These are phyloP conservation scores for Pyrus bretschneideri DNA, from an alignment of 306 rosid species.

Conservation along the genomic window DNA sequence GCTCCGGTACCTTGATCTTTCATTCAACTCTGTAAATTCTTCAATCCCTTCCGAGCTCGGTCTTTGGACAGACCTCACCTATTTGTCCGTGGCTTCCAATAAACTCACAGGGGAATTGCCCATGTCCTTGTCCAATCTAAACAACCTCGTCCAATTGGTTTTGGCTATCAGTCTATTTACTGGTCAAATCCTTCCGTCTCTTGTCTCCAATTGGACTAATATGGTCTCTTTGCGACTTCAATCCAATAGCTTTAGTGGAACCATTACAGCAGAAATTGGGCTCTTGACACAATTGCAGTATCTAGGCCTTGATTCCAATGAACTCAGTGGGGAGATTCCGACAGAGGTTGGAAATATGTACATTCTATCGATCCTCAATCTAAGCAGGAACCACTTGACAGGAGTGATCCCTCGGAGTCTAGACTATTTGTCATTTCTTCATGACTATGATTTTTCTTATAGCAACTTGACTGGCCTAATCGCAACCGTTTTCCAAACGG, in stretches of 20 bases:
- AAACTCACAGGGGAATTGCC: too few species aligned
- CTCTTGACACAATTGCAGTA: too few species aligned
- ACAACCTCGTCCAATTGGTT: conserved; percentile 15
- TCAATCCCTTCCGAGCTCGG: conserved; percentile 41
- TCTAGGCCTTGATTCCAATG: conserved; percentile 27
- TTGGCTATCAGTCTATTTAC: conserved; percentile 38
- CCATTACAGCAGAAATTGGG: not conserved
- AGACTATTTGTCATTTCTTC: conserved; percentile 13
- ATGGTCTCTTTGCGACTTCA: not conserved
- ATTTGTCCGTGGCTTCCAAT: conserved; percentile 2
- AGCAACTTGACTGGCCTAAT: conserved; percentile 41
- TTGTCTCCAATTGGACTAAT: too few species aligned
- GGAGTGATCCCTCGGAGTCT: conserved; percentile 30
- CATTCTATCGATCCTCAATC: not conserved
- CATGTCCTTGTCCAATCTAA: not conserved
- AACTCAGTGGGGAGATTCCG: conserved; percentile 24
- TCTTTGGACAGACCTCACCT: conserved; percentile 39
- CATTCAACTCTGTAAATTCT: too few species aligned
- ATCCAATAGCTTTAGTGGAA: not conserved
- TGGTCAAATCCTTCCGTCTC: conserved; percentile 20
- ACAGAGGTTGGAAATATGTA: too few species aligned
- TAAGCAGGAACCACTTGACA: conserved; percentile 5
- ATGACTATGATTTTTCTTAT: conserved; percentile 40
- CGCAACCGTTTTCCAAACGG: conserved; percentile 20
- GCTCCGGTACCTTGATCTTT: not conserved